A percentile compares a stretch with the other conserved stretches of the same genome.
These are phyloP conservation scores for Phyllosticta paracitricarpa DNA, from an alignment of 2,329 filamentous ascomycete species.

Conservation along the genomic window DNA sequence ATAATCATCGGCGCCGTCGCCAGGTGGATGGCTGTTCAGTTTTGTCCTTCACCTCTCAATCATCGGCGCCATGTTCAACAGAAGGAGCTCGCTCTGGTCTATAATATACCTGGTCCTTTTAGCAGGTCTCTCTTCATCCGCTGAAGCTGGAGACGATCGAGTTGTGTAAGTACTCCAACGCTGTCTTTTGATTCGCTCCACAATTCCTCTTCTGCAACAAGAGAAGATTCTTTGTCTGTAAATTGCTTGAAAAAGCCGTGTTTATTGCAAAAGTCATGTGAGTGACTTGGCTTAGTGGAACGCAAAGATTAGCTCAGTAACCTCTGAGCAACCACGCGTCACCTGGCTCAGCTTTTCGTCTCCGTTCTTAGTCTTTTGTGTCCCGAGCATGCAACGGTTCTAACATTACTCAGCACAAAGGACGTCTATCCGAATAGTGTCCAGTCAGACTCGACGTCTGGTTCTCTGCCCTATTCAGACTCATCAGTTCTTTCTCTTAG, in stretches of 20 bases:
- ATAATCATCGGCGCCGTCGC: neutral
- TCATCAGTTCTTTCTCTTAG: neutral
- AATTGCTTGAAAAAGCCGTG: too few species aligned
- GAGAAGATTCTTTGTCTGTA: too few species aligned
- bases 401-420: neutral
- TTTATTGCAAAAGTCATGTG: too few species aligned
- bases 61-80: neutral
- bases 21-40: neutral
- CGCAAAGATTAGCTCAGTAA: too few species aligned
- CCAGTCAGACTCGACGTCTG: neutral
- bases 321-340: too few species aligned
- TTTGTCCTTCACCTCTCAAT: neutral
- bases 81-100: neutral
- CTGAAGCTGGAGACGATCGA: neutral
- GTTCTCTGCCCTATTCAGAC: neutral
- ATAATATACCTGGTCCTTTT: neutral
- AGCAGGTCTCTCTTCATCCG: neutral
- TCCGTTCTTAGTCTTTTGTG: too few species aligned
- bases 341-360: too few species aligned
- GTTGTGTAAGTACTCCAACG: neutral
- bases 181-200: neutral
- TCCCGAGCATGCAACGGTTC: too few species aligned
- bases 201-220: neutral
- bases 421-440: neutral
- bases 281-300: too few species aligned